Evolutionary conservation across 352 stramenopile genomes (phyloP).

Genomic region (Pythium dissotocum): DNA sequence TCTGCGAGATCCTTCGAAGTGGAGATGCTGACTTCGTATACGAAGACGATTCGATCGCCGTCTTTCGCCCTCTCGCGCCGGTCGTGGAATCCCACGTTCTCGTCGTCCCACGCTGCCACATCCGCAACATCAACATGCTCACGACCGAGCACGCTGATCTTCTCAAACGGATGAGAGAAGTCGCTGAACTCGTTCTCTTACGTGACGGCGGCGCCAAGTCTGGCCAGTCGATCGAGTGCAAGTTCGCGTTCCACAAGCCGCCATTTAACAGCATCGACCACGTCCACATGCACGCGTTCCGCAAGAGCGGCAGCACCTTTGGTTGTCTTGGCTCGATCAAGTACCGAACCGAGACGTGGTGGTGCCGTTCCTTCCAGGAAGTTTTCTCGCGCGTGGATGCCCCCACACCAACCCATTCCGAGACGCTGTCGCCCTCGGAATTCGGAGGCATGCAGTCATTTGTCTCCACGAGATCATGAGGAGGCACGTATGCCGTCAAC

Average conservation of each 20-base stretch:
- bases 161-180: slow-evolving; percentile 67
- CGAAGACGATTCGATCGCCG: slow-evolving; percentile 72
- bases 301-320: slow-evolving; percentile 52
- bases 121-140: slow-evolving; percentile 85
- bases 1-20: slow-evolving; percentile 78
- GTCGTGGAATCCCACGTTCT: slow-evolving; percentile 77
- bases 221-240: slow-evolving; percentile 38
- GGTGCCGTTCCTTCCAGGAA: slow-evolving; percentile 81
- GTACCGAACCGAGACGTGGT: slow-evolving; percentile 86
- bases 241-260: slow-evolving; percentile 82
- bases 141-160: slow-evolving; percentile 57
- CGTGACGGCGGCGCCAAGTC: background rate
- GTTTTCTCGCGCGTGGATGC: slow-evolving; percentile 46
- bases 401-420: slow-evolving; percentile 1
- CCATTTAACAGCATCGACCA: slow-evolving; percentile 91
- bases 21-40: slow-evolving; percentile 76
- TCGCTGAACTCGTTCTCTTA: slow-evolving; percentile 54
- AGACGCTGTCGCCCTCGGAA: background rate
- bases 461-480: slow-evolving; percentile 6
- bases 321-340: slow-evolving; percentile 77
- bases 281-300: slow-evolving; percentile 89
- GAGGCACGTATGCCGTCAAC: background rate
- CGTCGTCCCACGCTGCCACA: slow-evolving; percentile 80
- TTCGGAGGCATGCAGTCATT: slow-evolving; percentile 5
- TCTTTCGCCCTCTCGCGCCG: slow-evolving; percentile 74